Conservation (phyloP, 768 basidiomycete species). For the Lentinus tigrinus region DNA sequence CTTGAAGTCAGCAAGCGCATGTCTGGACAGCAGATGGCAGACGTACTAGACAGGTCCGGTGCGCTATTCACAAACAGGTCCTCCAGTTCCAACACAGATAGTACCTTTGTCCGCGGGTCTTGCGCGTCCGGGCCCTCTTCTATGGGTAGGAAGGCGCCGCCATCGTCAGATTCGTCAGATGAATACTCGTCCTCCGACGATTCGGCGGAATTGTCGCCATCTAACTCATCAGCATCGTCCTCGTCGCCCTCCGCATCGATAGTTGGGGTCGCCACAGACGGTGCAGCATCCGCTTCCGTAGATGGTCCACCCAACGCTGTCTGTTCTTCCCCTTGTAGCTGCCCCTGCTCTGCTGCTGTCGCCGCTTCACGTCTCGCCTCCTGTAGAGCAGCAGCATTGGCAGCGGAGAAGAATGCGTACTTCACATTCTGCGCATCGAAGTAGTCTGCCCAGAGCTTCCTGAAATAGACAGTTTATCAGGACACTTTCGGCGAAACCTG, state of each 20-base stretch:
- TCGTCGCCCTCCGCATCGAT: conserved; percentile 31
- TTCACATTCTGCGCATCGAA: conserved; percentile 73
- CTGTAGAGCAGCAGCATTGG: conserved; percentile 83
- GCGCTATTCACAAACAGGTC: conserved; percentile 71
- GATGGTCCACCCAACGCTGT: conserved; percentile 2
- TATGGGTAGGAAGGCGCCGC: conserved; percentile 46
- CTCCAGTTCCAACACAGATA: conserved; percentile 87
- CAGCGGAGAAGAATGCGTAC: conserved; percentile 93
- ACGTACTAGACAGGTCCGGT: conserved; percentile 66
- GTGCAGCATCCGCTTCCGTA: too few species aligned
- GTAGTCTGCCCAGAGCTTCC: conserved; percentile 87
- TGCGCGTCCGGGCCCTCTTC: conserved; percentile 54
- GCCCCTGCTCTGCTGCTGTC: conserved; percentile 28
- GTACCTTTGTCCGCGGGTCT: conserved; percentile 71
- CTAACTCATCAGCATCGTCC: conserved; percentile 19
- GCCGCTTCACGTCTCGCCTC: conserved; percentile 59
- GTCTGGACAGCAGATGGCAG: background rate
- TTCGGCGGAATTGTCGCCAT: background rate
- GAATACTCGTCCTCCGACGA: conserved; percentile 33
- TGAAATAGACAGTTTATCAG: conserved; percentile 28
- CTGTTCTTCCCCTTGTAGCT: background rate
- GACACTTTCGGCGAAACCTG: background rate
- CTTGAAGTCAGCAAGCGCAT: background rate
- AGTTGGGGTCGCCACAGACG: too few species aligned
- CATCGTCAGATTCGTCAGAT: conserved; percentile 25